Base-by-base conservation (phyloP, 306 rosid genomes). In the Leucaena leucocephala region DNA sequence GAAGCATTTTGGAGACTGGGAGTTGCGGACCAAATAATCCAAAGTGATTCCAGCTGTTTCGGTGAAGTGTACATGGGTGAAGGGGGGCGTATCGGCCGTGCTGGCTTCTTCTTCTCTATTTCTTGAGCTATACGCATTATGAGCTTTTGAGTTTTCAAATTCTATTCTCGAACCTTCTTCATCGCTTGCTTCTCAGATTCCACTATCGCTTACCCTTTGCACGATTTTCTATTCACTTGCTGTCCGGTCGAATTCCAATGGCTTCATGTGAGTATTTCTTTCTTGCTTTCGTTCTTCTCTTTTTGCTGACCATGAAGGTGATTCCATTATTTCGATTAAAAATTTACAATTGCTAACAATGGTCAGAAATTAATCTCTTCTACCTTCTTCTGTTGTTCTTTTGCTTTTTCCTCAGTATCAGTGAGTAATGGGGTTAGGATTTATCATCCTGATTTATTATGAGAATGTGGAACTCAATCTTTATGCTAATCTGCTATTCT, bases 241-340 rank as follows among this genome's bases (percentile, higher is more conserved):
- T 19, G 64, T 71, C 71, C 45, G 35, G 55, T 38, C 7, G 65
- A 63, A 35, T 74, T 77, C 78, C 85, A 45, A 91, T 91, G 96
- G 93, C 90, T 89, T 78, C 97, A 69, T 83, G 97, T 91, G 82
- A 87, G 93, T 91, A 54, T 72, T 63, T 27, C 27, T 27, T 27
- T 27, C 27, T 27, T 27, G 27, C 27, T 27, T 27, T 69, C 13
- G 2, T 35, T 33, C 4, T 63, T 39, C 40, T 39, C 15, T 73
- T 34, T 14, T 13, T 39, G 22, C 15, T 40, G 76, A 44, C 66
- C 43, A 16, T 22, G 71, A 35, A 52, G 74, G 40, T 82, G 15
- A 57, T 58, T 8, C 7, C 40, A 69, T 82, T 70, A 49, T 44
- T 64, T 70, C 15, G 10, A 66, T 75, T 73, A 2, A 72, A 48